These are phyloP conservation scores for Brassica juncea DNA, from an alignment of 345 rosid genomes.

Conservation along the genomic window DNA sequence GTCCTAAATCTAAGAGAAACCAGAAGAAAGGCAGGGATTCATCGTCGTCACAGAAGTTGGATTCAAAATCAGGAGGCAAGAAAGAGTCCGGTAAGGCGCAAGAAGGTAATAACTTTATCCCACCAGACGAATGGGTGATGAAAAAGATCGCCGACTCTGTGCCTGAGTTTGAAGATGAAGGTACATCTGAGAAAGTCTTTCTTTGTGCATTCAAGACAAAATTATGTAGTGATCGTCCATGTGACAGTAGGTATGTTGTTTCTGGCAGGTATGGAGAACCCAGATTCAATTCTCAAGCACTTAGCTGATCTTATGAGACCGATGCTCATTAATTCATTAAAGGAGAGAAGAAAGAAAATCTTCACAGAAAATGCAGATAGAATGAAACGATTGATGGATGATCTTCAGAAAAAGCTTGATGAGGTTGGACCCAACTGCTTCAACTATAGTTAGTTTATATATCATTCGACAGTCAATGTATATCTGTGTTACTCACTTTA, in stretches of 20 bases:
- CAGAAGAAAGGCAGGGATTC: constrained; percentile 80
- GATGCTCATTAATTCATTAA: constrained; percentile 68
- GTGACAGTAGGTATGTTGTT: constrained; percentile 19
- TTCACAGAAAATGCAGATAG: constrained; percentile 85
- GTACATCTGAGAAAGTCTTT: constrained; percentile 41
- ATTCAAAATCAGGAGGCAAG: constrained; percentile 63
- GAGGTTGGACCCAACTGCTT: constrained; percentile 59
- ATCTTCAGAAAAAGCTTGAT: constrained; percentile 85
- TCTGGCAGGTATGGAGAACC: constrained; percentile 67
- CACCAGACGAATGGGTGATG: constrained; percentile 78
- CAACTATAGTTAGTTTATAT: constrained; percentile 21
- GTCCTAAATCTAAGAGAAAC: constrained; percentile 79
- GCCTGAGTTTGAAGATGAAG: constrained; percentile 91
- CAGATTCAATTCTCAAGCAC: constrained; percentile 56
- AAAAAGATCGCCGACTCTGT: constrained; percentile 56
- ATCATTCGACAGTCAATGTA: not conserved
- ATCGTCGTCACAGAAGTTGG: constrained; percentile 55
- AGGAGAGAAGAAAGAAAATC: constrained; percentile 81
- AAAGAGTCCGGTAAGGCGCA: constrained; percentile 58
- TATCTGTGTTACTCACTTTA: constrained; percentile 25
- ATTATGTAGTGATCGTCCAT: constrained; percentile 11
- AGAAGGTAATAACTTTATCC: constrained; percentile 59
- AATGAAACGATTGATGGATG: constrained; percentile 71
- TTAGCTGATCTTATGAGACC: constrained; percentile 76
- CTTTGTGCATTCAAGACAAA: not conserved